Evolutionary conservation across 2,329 filamentous ascomycete genomes (phyloP).

Genomic region (Fusarium irregulare): DNA sequence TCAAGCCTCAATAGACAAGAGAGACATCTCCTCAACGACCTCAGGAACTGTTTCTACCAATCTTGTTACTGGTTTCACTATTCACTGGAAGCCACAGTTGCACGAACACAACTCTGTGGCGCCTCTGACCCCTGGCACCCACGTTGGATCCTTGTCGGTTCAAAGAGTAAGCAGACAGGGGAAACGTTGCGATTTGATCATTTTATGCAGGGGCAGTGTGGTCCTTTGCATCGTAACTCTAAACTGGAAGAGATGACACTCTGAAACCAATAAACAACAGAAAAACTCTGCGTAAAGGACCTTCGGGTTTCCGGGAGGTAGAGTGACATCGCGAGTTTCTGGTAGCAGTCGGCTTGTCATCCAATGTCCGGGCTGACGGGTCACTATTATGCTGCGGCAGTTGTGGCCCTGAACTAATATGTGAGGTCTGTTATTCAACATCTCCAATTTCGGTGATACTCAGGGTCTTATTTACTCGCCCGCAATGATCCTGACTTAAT

Average conservation of each 20-base stretch:
- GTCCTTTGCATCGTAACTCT: conserved; percentile 24
- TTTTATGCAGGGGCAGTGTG: conserved; percentile 38
- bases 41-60: background rate
- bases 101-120: conserved; percentile 23
- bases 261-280: conserved; percentile 17
- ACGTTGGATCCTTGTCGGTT: conserved; percentile 26
- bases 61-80: background rate
- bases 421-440: background rate
- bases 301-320: background rate
- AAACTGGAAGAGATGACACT: conserved; percentile 5
- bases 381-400: conserved; percentile 7
- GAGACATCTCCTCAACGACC: background rate
- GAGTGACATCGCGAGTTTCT: conserved; percentile 25
- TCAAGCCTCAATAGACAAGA: conserved; percentile 11
- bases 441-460: conserved; percentile 3
- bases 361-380: conserved; percentile 10
- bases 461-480: background rate
- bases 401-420: background rate
- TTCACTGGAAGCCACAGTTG: conserved; percentile 23
- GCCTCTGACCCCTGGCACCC: conserved; percentile 21
- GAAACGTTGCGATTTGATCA: conserved; percentile 20
- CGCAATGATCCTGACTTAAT: background rate
- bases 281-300: background rate
- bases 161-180: conserved; percentile 14
- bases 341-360: conserved; percentile 17